Evolutionary conservation across 116 monocot species (phyloP), one percentile per base, ranked within the genome.

Genomic region (Papilionanthe hybrid): DNA sequence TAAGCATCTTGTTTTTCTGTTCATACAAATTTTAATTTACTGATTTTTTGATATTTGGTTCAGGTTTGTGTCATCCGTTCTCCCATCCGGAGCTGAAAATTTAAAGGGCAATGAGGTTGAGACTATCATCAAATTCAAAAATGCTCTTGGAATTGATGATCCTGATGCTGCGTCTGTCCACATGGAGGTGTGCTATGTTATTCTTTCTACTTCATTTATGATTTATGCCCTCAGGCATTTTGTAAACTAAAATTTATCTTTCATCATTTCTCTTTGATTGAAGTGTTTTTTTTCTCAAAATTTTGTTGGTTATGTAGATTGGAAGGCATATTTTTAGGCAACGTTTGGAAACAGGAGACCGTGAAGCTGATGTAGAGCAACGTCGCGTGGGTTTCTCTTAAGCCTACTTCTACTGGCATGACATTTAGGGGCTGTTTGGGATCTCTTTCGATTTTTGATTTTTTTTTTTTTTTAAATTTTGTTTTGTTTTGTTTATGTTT

Each of bases 71-170:
- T 81, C 69, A 78, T 89, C 89, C 56, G 85, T 94, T 83, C 86
- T 94, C 84, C 94, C 94, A 13, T 90, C 90, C 43, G 89, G 74
- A 28, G 91, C 87, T 78, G 93, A 98, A 87, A 83, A 93, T 88
- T 88, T 98, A n/a, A 94, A 87, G 56, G 94, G 98, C 18, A 83
- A 91, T 42, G 98, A 98, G 86, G 91, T 94, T 81, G 91, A 91
- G 83, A 82, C 78, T 28, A 98, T 98, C 32, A 88, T 90, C 68
- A 88, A 91, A 83, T 98, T 98, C 79, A 98, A 98, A 85, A 79
- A 86, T 57, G 88, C 90, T 78, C 88, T 98, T 80, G 98, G 94
- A 49, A 91, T 98, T 58, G 98, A 98, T 80, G 98, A 98, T 83
- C 88, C 86, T 53, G 98, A 98, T 75, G 94, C 94, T 65, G 98